Evolutionary conservation across 768 basidiomycete species (phyloP), one percentile per base, ranked within the genome.

Genomic region (Mycena chlorophos): DNA sequence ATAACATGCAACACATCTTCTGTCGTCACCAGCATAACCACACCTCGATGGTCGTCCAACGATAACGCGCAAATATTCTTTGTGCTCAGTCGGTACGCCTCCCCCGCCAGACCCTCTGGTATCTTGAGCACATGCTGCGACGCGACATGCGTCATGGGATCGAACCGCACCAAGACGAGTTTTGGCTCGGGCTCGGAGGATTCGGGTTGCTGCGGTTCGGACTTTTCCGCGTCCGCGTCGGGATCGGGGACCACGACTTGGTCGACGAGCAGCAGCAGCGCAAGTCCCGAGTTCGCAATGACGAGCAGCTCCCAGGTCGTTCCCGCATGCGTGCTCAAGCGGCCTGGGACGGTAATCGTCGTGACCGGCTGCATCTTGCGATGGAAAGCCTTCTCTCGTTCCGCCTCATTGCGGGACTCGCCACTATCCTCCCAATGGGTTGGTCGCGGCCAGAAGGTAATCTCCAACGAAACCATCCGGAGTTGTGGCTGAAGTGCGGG

Each of bases 361-460:
- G 28, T 38, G 3, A 51, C 10, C 3, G 60, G 60, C 12, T 3
- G 50, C 39, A 61, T 30, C n/a, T 17, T n/a, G 3, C 38, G 17
- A 8, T 20, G 30, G 13, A 30, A 38, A 1, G 17, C 56, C 3
- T 28, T 12, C 16, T 58, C 56, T 38, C 29, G 22, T 16, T 45
- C 51, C 27, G 5, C 12, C 27, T 34, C 29, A 10, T 37, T 17
- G 45, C 31, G 14, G 19, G 10, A 2, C 5, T 31, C n/a, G 43
- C 31, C 5, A 45, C 3, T 14, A 22, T 17, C 10, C 34, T 38
- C 29, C 25, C 20, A 27, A 10, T 30, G 17, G n/a, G 3, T 27
- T 10, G 60, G 60, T 6, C 60, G 56, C 16, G 60, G 54, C 60
- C 60, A 62, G 29, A 62, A 62, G 8, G 60, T 62, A 22, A 62